These are phyloP conservation scores for Strigomonas galati DNA, from an alignment of 208 protist genomes.

Conservation along the genomic window DNA sequence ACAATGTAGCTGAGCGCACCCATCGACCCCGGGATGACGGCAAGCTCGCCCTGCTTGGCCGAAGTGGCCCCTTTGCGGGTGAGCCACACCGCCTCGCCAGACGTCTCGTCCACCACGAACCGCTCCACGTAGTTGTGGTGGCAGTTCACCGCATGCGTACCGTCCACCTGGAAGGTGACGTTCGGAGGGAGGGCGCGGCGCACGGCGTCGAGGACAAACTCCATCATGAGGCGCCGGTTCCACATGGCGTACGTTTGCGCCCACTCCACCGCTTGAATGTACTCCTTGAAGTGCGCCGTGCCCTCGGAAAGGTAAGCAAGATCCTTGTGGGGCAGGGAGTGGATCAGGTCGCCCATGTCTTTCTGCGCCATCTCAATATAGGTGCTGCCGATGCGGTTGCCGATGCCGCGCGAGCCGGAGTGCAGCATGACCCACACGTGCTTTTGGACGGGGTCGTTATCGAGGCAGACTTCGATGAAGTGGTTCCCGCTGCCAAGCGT, in stretches of 20 bases:
- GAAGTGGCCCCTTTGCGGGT: conserved; percentile 88
- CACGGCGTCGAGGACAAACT: conserved; percentile 57
- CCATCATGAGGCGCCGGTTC: conserved; percentile 85
- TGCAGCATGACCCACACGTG: conserved; percentile 91
- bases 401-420: conserved; percentile 84
- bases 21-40: conserved; percentile 90
- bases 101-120: conserved; percentile 12
- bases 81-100: conserved; percentile 62
- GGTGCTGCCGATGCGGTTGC: conserved; percentile 79
- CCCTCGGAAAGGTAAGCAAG: conserved; percentile 83
- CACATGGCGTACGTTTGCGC: conserved; percentile 72
- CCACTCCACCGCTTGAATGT: conserved; percentile 82
- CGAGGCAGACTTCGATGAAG: conserved; percentile 89
- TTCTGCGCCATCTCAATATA: conserved; percentile 85
- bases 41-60: conserved; percentile 61
- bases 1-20: conserved; percentile 87
- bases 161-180: conserved; percentile 15
- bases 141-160: conserved; percentile 72
- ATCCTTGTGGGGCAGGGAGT: conserved; percentile 52
- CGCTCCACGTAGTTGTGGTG: conserved; percentile 91
- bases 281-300: conserved; percentile 76
- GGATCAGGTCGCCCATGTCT: conserved; percentile 62
- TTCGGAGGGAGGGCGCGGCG: conserved; percentile 24
- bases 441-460: conserved; percentile 33
- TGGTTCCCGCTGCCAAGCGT: conserved; percentile 89